A percentile compares a stretch with the other conserved stretches of the same genome.
phyloP scores from a whole-genome alignment of 768 basidiomycete genomes.

The Podaxis rugospora region DNA sequence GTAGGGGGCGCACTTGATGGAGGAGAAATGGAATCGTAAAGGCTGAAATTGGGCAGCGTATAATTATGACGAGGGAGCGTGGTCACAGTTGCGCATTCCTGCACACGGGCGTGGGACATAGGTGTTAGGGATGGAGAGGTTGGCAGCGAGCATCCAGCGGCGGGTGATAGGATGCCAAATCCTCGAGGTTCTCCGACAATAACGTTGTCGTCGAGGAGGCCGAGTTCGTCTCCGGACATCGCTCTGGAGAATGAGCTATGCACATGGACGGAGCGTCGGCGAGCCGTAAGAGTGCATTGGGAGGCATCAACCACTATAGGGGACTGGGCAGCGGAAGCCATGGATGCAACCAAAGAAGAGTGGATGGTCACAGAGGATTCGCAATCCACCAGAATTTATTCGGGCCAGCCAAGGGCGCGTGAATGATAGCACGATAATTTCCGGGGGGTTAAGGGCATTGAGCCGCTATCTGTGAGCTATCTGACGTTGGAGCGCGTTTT shows the following conservation, averaged over 20 bases:
- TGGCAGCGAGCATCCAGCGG: neutral
- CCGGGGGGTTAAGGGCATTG: neutral
- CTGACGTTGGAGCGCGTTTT: slow-evolving; percentile 6
- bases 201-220: neutral
- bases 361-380: neutral
- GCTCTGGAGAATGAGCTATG: neutral
- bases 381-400: slow-evolving; percentile 6
- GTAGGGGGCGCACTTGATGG: slow-evolving; percentile 8
- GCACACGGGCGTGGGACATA: slow-evolving; percentile 27
- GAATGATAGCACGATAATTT: neutral
- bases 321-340: neutral
- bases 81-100: slow-evolving; percentile 27
- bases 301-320: neutral
- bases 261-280: neutral
- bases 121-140: slow-evolving; percentile 5
- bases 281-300: neutral
- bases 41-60: slow-evolving; percentile 13
- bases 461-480: neutral
- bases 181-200: neutral
- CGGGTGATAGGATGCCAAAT: neutral
- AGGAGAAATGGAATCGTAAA: slow-evolving; percentile 15
- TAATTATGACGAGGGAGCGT: slow-evolving; percentile 24
- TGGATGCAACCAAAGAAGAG: neutral
- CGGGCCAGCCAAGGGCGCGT: neutral
- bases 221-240: neutral